Evolutionary conservation across 345 rosid genomes (phyloP).

Genomic region (Eucalyptus rudis): DNA sequence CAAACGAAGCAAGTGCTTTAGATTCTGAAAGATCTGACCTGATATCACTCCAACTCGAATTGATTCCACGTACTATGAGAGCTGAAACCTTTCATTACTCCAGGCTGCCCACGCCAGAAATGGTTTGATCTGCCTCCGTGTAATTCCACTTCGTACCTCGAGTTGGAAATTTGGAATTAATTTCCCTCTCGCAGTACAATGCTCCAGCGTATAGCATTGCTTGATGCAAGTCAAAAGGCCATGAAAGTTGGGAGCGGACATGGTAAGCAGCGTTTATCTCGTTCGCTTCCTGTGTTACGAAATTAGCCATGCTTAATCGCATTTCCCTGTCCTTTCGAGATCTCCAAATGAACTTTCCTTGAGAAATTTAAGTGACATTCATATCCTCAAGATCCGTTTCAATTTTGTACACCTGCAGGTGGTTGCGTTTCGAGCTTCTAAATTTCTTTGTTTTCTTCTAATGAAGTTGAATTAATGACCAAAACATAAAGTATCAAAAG

Average conservation of each 20-base stretch:
- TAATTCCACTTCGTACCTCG: not conserved
- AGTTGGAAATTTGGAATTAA: not conserved
- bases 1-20: not conserved
- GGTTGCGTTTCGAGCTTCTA: not conserved
- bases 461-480: not conserved
- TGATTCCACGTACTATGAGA: not conserved
- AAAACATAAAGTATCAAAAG: not conserved
- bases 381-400: slow-evolving; percentile 48
- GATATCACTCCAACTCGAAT: not conserved
- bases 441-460: not conserved
- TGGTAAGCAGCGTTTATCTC: not conserved
- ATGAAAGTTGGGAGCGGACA: not conserved
- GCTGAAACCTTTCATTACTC: not conserved
- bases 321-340: not conserved
- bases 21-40: not conserved
- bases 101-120: not conserved
- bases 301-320: not conserved
- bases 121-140: not conserved
- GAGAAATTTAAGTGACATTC: not conserved
- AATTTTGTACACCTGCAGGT: slow-evolving; percentile 46
- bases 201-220: not conserved
- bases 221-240: not conserved
- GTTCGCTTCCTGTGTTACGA: not conserved
- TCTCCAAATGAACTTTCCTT: not conserved
- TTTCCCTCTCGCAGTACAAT: not conserved